Conservation (phyloP, 2,329 filamentous ascomycete species). For the Ceratocystis ficicola region DNA sequence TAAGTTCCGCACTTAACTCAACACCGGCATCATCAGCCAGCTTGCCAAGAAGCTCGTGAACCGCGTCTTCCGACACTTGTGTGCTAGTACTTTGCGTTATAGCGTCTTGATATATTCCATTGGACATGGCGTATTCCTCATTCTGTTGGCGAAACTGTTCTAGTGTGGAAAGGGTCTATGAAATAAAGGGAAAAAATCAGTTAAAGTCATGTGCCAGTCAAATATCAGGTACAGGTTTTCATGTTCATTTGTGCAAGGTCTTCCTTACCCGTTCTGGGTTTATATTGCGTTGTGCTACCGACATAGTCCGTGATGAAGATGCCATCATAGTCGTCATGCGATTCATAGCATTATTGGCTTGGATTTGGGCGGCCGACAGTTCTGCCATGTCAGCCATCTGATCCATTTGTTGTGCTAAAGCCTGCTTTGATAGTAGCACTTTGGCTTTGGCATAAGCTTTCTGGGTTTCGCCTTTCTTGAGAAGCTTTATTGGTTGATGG, state of each 20-base stretch:
- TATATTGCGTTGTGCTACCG: slow-evolving; percentile 44
- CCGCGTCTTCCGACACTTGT: slow-evolving; percentile 67
- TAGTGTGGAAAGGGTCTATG: slow-evolving; percentile 45
- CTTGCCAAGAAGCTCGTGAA: slow-evolving; percentile 73
- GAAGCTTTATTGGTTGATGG: slow-evolving; percentile 30
- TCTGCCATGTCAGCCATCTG: slow-evolving; percentile 54
- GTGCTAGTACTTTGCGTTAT: slow-evolving; percentile 64
- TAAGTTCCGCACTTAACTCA: slow-evolving; percentile 65
- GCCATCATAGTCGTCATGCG: slow-evolving; percentile 54
- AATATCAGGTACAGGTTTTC: background rate
- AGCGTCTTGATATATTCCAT: slow-evolving; percentile 73
- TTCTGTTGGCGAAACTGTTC: slow-evolving; percentile 51
- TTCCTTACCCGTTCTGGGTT: slow-evolving; percentile 45
- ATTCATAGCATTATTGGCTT: slow-evolving; percentile 54
- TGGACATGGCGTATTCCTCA: slow-evolving; percentile 52
- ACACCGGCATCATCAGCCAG: slow-evolving; percentile 81
- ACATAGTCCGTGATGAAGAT: slow-evolving; percentile 47
- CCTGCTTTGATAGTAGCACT: slow-evolving; percentile 50
- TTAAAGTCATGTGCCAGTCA: background rate
- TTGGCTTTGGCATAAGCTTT: slow-evolving; percentile 53
- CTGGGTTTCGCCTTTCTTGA: slow-evolving; percentile 51
- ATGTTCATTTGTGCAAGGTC: no score
- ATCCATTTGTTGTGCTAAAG: slow-evolving; percentile 51
- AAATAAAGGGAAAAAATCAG: background rate
- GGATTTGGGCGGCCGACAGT: slow-evolving; percentile 47